Conservation (phyloP, 306 rosid species). For the Fagus sylvatica region DNA sequence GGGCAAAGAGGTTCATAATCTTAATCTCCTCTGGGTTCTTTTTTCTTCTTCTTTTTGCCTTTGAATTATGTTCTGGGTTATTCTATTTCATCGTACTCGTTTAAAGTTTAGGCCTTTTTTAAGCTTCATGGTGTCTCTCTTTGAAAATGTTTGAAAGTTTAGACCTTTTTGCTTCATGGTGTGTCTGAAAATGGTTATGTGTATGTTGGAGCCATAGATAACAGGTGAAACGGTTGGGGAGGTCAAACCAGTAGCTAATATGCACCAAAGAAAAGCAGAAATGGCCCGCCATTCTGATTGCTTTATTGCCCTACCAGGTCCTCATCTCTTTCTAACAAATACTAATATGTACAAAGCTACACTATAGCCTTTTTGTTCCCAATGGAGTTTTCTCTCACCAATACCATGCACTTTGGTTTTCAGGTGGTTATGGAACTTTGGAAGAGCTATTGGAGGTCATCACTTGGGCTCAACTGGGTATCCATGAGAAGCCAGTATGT, state of each 20-base stretch:
- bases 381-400: neutral
- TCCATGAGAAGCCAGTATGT: constrained; percentile 67
- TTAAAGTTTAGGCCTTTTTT: neutral
- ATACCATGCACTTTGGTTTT: neutral
- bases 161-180: neutral
- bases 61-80: neutral
- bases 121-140: neutral
- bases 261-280: constrained; percentile 72
- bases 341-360: neutral
- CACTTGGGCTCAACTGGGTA: constrained; percentile 66
- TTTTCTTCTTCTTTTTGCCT: neutral
- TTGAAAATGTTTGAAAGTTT: neutral
- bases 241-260: constrained; percentile 52
- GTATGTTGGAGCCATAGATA: constrained; percentile 36
- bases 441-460: constrained; percentile 62
- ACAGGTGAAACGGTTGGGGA: constrained; percentile 66
- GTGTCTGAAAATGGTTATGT: neutral
- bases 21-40: constrained; percentile 1
- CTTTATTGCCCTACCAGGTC: constrained; percentile 65
- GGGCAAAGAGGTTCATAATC: constrained; percentile 40
- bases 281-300: constrained; percentile 73
- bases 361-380: neutral
- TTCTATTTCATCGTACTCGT: too few species aligned
- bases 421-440: constrained; percentile 64
- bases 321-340: constrained; percentile 4